phyloP scores from a whole-genome alignment of 176 grass and related monocot species.

The Poa pratensis region DNA sequence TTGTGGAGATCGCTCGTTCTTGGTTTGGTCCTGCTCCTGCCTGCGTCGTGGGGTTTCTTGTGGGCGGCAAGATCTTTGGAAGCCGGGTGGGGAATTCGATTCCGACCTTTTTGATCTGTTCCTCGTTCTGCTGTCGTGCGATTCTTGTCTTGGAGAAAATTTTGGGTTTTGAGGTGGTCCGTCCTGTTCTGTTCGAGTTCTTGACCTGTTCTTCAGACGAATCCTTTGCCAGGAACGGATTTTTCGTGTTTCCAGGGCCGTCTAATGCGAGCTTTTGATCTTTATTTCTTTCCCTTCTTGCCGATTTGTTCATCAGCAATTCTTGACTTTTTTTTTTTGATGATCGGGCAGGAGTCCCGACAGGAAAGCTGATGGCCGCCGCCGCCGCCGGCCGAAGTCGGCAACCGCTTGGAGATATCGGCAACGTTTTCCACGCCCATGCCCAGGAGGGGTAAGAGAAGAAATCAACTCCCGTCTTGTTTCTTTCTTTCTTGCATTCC shows the following conservation, averaged over 20 bases:
- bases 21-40: neutral
- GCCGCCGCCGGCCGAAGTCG: slow-evolving; percentile 37
- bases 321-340: neutral
- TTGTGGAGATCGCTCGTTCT: neutral
- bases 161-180: neutral
- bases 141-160: neutral
- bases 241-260: neutral
- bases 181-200: neutral
- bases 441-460: slow-evolving; percentile 42
- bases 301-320: slow-evolving; percentile 1
- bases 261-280: neutral
- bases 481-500: neutral
- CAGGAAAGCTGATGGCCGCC: slow-evolving; percentile 49
- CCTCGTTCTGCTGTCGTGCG: neutral
- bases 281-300: neutral
- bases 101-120: neutral
- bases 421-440: slow-evolving; percentile 49
- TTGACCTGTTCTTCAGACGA: neutral
- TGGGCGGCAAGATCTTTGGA: neutral
- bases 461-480: neutral
- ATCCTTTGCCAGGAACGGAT: slow-evolving; percentile 2
- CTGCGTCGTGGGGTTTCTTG: neutral
- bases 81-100: neutral
- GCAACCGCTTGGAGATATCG: slow-evolving; percentile 63
- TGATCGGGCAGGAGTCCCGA: slow-evolving; percentile 39